These are phyloP conservation scores for Ceriops zippeliana DNA, from an alignment of 345 rosid species.

Conservation along the genomic window DNA sequence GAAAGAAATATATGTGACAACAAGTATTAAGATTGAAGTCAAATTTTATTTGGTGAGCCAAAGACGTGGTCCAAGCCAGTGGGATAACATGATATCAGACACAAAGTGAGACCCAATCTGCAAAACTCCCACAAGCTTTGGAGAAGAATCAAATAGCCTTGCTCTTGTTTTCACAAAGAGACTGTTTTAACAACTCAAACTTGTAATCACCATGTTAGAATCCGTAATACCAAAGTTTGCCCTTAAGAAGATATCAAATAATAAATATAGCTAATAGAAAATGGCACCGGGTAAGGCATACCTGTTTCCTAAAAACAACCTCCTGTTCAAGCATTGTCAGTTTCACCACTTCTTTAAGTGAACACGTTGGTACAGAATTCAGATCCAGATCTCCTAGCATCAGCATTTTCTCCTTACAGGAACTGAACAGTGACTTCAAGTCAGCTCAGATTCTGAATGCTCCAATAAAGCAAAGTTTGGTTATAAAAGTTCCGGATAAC, in stretches of 20 bases:
- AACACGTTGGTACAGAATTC: constrained; percentile 24
- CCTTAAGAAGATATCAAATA: background rate
- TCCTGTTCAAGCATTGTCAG: constrained; percentile 48
- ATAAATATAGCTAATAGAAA: background rate
- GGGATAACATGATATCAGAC: background rate
- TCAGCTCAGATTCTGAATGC: constrained; percentile 18
- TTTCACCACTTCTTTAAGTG: constrained; percentile 30
- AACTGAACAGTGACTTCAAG: constrained; percentile 13
- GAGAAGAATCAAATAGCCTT: too few relatives aligned
- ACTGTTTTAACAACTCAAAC: too few relatives aligned
- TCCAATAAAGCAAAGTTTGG: constrained; percentile 7
- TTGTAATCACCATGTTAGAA: too few relatives aligned
- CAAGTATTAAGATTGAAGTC: too few relatives aligned
- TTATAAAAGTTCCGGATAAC: background rate
- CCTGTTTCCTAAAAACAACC: constrained; percentile 41
- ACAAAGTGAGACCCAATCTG: too few relatives aligned
- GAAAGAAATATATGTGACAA: background rate
- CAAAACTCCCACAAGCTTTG: too few relatives aligned
- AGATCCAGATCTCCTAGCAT: constrained; percentile 32
- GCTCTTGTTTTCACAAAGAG: too few relatives aligned
- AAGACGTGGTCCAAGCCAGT: background rate
- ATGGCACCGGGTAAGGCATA: constrained; percentile 14
- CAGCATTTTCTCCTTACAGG: constrained; percentile 24
- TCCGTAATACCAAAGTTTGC: too few relatives aligned
- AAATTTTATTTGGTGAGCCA: background rate